Conservation (phyloP, 306 rosid species). For the Citrullus colocynthis region DNA sequence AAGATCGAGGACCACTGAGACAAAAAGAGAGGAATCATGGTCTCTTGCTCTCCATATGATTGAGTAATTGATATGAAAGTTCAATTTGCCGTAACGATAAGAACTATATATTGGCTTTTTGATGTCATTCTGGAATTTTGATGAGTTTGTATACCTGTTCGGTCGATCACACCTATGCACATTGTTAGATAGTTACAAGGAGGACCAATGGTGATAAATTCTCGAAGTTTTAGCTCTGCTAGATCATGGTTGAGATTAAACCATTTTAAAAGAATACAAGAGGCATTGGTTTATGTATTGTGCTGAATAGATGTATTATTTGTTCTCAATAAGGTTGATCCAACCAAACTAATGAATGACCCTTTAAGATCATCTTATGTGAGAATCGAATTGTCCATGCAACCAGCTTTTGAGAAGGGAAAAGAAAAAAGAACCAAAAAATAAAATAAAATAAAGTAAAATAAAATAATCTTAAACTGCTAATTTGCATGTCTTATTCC, state of each 20-base stretch:
- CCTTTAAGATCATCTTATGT: background rate
- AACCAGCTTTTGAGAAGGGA: background rate
- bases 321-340: background rate
- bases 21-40: background rate
- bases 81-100: background rate
- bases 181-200: background rate
- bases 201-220: background rate
- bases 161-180: background rate
- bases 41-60: background rate
- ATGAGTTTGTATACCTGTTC: background rate
- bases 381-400: background rate
- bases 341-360: background rate
- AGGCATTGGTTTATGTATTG: background rate
- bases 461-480: background rate
- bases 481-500: too few relatives aligned
- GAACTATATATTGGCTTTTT: background rate
- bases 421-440: too few relatives aligned
- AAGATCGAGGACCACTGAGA: conserved; percentile 66
- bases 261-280: background rate
- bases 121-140: conserved; percentile 6
- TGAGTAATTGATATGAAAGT: background rate
- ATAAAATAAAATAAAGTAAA: too few relatives aligned
- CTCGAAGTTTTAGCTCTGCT: background rate
- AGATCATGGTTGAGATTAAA: background rate
- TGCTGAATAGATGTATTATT: background rate